Base-by-base conservation (phyloP, 202 grass and related monocot genomes). In the Panicum hallii region DNA sequence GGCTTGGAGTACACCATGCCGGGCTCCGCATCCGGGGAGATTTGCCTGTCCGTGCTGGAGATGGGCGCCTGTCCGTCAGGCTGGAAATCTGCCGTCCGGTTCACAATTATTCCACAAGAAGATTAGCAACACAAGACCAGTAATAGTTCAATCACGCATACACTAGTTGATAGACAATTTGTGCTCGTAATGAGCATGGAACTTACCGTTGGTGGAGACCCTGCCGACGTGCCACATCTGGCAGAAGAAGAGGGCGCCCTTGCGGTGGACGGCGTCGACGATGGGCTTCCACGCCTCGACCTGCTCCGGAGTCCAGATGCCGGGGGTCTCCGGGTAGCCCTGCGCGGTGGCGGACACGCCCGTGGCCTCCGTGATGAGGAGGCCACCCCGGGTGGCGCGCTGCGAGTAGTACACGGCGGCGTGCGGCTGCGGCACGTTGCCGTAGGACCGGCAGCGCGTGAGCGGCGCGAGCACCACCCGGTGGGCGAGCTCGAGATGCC, bases 381-480 rank as follows among this genome's bases (percentile, higher is more conserved):
- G 80, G 41, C 92, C 91, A 34, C 91, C 91, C 9, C 64, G 81
- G 5, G 78, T 90, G 3, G 88, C 63, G 28, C 85, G 49, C 70
- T 87, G 86, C 15, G 88, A 63, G 74, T 93, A 93, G 72, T 90
- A 93, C 9, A 90, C 7, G 3, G 60, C 79, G 6, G 86, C 79
- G 62, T 90, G 88, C 7, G 86, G 88, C 62, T 89, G 86, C 7
- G 83, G 74, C 36, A 38, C 36, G 36, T 38, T 80, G 7, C 53
- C 90, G 30, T 90, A 89, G 66, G 90, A 90, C 43, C 94, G 83
- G 72, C 75, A 76, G 6, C 89, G 84, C 5, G 92, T 92, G 9
- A 94, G 41, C n/a, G 94, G 94, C 62, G 94, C 92, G 28, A 97
- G 72, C 52, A 97, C 92, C 78, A 92, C 71, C 14, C 89, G 56